phyloP scores from a whole-genome alignment of 2,329 filamentous ascomycete species.

The Elsinoe arachidis region DNA sequence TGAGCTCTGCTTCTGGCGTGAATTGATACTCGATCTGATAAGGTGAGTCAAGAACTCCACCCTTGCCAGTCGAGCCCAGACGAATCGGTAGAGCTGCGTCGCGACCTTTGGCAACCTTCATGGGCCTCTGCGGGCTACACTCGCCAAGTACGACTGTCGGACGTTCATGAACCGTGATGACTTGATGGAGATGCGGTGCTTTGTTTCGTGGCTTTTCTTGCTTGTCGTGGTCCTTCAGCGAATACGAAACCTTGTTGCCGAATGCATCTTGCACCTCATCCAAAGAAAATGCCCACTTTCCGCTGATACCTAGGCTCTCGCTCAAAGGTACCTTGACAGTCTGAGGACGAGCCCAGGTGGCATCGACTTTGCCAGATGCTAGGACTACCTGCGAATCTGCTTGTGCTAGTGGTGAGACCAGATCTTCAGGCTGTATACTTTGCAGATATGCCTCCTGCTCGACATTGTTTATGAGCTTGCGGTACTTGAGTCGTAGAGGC shows the following conservation, averaged over 20 bases:
- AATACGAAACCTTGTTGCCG: constrained; percentile 76
- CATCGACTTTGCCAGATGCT: constrained; percentile 52
- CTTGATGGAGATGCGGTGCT: constrained; percentile 55
- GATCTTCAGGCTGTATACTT: constrained; percentile 83
- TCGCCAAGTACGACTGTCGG: constrained; percentile 63
- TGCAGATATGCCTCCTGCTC: constrained; percentile 83
- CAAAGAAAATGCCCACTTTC: constrained; percentile 81
- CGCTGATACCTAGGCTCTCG: constrained; percentile 72
- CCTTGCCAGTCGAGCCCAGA: constrained; percentile 55
- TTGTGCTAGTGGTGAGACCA: constrained; percentile 66
- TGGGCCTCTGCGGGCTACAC: constrained; percentile 70
- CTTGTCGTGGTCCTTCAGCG: constrained; percentile 59
- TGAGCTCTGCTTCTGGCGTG: constrained; percentile 62
- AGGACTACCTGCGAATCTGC: constrained; percentile 51
- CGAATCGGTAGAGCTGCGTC: constrained; percentile 60
- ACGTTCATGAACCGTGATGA: constrained; percentile 78
- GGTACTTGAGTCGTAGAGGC: constrained; percentile 87
- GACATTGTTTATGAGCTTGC: constrained; percentile 73
- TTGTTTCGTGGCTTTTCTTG: constrained; percentile 33
- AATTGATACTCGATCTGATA: constrained; percentile 76
- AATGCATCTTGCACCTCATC: constrained; percentile 88
- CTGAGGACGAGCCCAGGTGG: constrained; percentile 71
- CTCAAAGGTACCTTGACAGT: constrained; percentile 75
- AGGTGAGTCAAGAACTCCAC: constrained; percentile 50
- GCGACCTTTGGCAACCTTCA: constrained; percentile 73